Evolutionary conservation across 169 alveolate genomes (phyloP).

Genomic region (Amoebophrya sp.): DNA sequence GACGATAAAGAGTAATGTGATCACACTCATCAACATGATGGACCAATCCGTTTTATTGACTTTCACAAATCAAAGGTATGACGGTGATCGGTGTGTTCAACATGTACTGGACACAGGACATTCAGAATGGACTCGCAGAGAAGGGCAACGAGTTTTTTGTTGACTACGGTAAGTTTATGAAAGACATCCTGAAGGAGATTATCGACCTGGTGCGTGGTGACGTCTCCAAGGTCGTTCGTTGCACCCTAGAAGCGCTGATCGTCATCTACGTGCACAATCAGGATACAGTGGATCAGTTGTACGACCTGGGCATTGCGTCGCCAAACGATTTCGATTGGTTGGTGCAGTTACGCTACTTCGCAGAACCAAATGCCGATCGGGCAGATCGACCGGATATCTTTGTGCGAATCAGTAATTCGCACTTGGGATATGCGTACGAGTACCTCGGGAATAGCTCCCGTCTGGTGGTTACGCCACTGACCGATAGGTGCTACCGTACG

Average conservation of each 20-base stretch:
- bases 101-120: slow-evolving; percentile 77
- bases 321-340: slow-evolving; percentile 77
- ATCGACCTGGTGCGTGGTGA: slow-evolving; percentile 79
- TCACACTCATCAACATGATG: no score
- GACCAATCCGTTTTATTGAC: no score
- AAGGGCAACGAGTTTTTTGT: slow-evolving; percentile 41
- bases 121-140: slow-evolving; percentile 50
- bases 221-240: slow-evolving; percentile 67
- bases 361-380: neutral
- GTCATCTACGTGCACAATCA: slow-evolving; percentile 80
- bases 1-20: no score
- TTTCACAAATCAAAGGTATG: no score
- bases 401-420: slow-evolving; percentile 80
- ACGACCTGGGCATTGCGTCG: slow-evolving; percentile 58
- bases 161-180: slow-evolving; percentile 59
- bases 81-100: slow-evolving; percentile 68
- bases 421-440: slow-evolving; percentile 78
- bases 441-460: slow-evolving; percentile 87
- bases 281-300: slow-evolving; percentile 68
- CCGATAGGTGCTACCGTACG: slow-evolving; percentile 88
- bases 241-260: slow-evolving; percentile 75
- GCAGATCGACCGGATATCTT: slow-evolving; percentile 69
- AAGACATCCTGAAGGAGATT: slow-evolving; percentile 65
- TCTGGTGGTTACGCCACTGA: slow-evolving; percentile 87
- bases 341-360: slow-evolving; percentile 80